A percentile compares a stretch with the other conserved stretches of the same genome.
These are phyloP conservation scores for Xanthoceras sorbifolium DNA, from an alignment of 345 rosid species.

Conservation along the genomic window DNA sequence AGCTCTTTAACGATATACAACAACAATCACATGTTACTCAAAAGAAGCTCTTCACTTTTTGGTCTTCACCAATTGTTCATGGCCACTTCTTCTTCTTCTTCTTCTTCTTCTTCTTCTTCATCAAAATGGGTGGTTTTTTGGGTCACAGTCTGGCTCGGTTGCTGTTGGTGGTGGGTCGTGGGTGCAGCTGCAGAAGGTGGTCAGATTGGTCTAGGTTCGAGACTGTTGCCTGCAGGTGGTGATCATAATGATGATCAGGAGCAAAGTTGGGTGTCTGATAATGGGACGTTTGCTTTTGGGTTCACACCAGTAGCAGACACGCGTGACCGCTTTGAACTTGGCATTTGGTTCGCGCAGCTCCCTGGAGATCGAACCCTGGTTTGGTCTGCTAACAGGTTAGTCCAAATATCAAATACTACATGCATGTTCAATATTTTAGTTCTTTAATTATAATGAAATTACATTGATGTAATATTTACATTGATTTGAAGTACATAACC, in stretches of 20 bases:
- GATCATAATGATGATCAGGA: conserved; percentile 27
- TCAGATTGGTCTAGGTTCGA: conserved; percentile 59
- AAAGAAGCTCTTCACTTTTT: neutral
- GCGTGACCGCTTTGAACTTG: conserved; percentile 44
- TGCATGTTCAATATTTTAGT: no score
- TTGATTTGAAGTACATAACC: no score
- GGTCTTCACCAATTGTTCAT: neutral
- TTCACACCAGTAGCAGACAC: conserved; percentile 41
- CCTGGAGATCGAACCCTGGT: conserved; percentile 77
- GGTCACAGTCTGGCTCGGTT: conserved; percentile 17
- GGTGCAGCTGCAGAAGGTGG: conserved; percentile 34
- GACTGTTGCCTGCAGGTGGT: conserved; percentile 52
- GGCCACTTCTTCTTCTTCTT: conserved; percentile 27
- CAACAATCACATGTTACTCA: no score
- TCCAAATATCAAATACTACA: no score
- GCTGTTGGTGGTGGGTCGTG: conserved; percentile 3
- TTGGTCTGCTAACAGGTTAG: conserved; percentile 84
- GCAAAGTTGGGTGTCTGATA: conserved; percentile 63
- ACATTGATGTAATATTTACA: no score
- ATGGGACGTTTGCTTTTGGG: conserved; percentile 79
- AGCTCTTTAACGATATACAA: conserved; percentile 17
- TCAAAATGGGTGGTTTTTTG: conserved; percentile 22
- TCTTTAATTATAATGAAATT: no score
- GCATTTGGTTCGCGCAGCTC: conserved; percentile 74
- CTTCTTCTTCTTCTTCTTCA: neutral